Conservation (phyloP, 768 basidiomycete genomes). For the Pilatotrama ljubarskyi region DNA sequence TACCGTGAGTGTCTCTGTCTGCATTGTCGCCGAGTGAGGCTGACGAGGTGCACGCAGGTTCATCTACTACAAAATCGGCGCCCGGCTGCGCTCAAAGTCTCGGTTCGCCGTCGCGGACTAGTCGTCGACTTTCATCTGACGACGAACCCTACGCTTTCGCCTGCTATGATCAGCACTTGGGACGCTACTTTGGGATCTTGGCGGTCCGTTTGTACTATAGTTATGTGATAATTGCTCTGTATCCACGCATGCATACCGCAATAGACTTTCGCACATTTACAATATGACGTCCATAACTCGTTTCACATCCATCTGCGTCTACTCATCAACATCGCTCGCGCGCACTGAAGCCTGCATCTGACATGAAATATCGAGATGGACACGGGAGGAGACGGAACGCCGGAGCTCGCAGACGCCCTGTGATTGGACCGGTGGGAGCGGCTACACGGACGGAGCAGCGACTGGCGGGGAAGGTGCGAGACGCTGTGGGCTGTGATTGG, state of each 20-base stretch:
- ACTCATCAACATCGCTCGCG: too few species aligned
- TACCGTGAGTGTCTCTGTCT: constrained; percentile 46
- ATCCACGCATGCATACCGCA: too few species aligned
- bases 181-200: background rate
- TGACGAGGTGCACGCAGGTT: constrained; percentile 35
- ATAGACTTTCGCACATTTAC: too few species aligned
- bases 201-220: background rate
- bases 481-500: constrained; percentile 17
- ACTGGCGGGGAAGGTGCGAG: background rate
- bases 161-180: background rate
- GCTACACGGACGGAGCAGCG: too few species aligned
- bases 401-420: background rate
- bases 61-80: constrained; percentile 49
- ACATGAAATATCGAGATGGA: background rate
- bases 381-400: background rate
- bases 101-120: constrained; percentile 36
- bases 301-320: too few species aligned
- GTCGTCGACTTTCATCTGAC: constrained; percentile 10
- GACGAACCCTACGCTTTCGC: too few species aligned
- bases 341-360: too few species aligned
- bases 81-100: constrained; percentile 43
- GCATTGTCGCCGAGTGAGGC: background rate
- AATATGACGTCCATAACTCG: too few species aligned
- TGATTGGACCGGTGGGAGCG: too few species aligned
- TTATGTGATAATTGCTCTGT: too few species aligned